Base-by-base conservation (phyloP, 306 rosid species). In the Corylus avellana region DNA sequence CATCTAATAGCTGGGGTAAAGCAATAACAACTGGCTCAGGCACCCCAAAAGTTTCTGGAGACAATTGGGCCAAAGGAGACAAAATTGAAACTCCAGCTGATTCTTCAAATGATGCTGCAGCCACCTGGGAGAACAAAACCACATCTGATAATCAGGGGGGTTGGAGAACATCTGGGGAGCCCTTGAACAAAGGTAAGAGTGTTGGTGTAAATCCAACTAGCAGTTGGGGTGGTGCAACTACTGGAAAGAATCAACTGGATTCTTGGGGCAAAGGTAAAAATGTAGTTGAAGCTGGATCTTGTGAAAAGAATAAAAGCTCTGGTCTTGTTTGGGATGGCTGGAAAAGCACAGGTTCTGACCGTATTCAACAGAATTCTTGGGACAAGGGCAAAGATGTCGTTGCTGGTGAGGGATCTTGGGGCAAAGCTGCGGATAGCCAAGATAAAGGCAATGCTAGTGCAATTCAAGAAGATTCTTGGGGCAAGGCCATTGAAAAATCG, bases 251-350 rank as follows among this genome's bases (percentile, higher is more conserved):
- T 84, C 67, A 81, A 47, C 25, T 47, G 29, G 76, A 77, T 81
- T 62, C 82, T 76, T 84, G 88, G 86, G 80, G 83, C 25, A 84
- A 79, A 51, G 77, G 71, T 68, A 81, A 80, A 81, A 44, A 56
- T 72, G 68, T 7, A 10, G 82, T 57, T 63, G 89, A 75, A 62
- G 77, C 84, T 37, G 86, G 67, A 55, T 47, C 76, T 46, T 80
- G 87, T 81, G 73, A 62, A 69, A 86, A 78, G 48, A 79, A 56
- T 48, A 73, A n/a, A 68, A 42, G 46, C 7, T 6, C 46, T 42
- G 46, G 46, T 42, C 46, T 42, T 5, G 46, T 42, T 42, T 42
- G 46, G 46, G 46, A 42, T 42, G 67, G 58, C 49, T 22, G 39
- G 20, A 66, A 61, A 4, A 75, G 12, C 48, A 25, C 18, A 4